Percentiles rank a stretch among this genome's conserved stretches.
phyloP scores from a whole-genome alignment of 148 eudicot genomes.

The Gaultheria prostrata region DNA sequence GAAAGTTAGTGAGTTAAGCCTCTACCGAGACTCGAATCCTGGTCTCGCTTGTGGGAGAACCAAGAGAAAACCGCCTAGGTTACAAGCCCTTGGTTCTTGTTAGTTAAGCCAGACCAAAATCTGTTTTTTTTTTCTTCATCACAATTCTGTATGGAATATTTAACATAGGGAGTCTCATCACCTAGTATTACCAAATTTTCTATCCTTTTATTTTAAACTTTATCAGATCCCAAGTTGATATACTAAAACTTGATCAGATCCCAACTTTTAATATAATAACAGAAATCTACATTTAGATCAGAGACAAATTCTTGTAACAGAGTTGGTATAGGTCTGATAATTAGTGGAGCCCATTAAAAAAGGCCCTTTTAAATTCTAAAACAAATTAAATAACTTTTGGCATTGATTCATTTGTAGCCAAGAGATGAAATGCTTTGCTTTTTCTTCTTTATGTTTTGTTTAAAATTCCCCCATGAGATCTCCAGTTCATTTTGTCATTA shows the following conservation, averaged over 20 bases:
- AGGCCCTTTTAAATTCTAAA: not conserved
- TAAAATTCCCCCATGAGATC: slow-evolving; percentile 6
- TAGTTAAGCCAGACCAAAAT: not conserved
- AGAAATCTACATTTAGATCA: not conserved
- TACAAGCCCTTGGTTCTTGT: too few relatives aligned
- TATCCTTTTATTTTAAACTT: not conserved
- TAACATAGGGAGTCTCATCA: not conserved
- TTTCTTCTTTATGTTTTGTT: slow-evolving; percentile 7
- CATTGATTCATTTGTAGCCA: slow-evolving; percentile 5
- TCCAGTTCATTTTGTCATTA: slow-evolving; percentile 1
- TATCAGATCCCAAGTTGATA: not conserved
- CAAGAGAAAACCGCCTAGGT: too few relatives aligned
- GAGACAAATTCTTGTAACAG: not conserved
- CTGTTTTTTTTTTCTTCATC: not conserved
- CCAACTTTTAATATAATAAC: not conserved
- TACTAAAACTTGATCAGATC: not conserved
- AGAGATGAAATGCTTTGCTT: slow-evolving; percentile 3
- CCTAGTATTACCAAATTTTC: not conserved
- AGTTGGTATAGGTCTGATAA: not conserved
- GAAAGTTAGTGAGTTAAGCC: too few relatives aligned
- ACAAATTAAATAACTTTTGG: not conserved
- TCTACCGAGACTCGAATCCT: too few relatives aligned
- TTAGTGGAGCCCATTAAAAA: slow-evolving; percentile 1
- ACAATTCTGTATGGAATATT: not conserved
- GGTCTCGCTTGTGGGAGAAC: too few relatives aligned